phyloP scores from a whole-genome alignment of 2,329 filamentous ascomycete genomes.

The Aspergillus hortae region DNA sequence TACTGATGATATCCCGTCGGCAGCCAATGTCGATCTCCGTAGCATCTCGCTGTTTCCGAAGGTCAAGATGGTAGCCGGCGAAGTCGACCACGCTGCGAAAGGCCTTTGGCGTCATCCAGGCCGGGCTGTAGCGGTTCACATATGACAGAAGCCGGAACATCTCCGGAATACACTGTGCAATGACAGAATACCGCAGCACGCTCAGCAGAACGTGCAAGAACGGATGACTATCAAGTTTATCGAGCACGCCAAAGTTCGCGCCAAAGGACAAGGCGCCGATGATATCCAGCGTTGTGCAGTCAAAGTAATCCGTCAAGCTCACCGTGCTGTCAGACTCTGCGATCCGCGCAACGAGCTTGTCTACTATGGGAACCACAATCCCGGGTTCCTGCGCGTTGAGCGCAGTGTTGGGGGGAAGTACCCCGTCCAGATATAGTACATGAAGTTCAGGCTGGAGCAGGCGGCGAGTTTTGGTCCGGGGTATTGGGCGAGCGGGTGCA shows the following conservation, averaged over 20 bases:
- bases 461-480: slow-evolving; percentile 1
- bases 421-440: slow-evolving; percentile 3
- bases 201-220: slow-evolving; percentile 7
- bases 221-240: slow-evolving; percentile 6
- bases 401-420: slow-evolving; percentile 2
- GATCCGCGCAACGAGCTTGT: background rate
- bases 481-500: slow-evolving; percentile 1
- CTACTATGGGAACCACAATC: slow-evolving; percentile 2
- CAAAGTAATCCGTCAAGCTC: slow-evolving; percentile 5
- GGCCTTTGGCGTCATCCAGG: slow-evolving; percentile 2
- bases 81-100: slow-evolving; percentile 2
- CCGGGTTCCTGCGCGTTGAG: slow-evolving; percentile 1
- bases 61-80: background rate
- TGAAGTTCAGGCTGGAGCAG: slow-evolving; percentile 1
- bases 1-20: slow-evolving; percentile 2
- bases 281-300: slow-evolving; percentile 6
- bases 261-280: slow-evolving; percentile 6
- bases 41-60: background rate
- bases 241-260: slow-evolving; percentile 7
- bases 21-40: background rate
- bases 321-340: background rate
- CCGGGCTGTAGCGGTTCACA: slow-evolving; percentile 1
- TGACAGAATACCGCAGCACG: slow-evolving; percentile 5
- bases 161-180: slow-evolving; percentile 3
- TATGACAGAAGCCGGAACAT: slow-evolving; percentile 2